These are phyloP conservation scores for Triticum dicoccoides DNA, from an alignment of 176 grass and related monocot species.

Conservation along the genomic window DNA sequence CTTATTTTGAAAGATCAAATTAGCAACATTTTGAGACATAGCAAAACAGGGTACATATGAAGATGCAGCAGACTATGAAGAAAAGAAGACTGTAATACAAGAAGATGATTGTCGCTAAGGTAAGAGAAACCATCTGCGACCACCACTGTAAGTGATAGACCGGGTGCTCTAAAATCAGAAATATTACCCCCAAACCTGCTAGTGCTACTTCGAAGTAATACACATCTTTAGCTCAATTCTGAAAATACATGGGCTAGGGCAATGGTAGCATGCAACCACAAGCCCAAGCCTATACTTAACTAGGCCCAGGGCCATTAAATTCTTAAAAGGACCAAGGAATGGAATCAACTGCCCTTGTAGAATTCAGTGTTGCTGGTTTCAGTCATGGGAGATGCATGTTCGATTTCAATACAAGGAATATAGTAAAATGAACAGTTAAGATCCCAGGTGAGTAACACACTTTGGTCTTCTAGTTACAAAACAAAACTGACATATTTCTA, in stretches of 20 bases:
- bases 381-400: slow-evolving; percentile 19
- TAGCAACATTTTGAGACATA: not conserved
- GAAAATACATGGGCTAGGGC: not conserved
- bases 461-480: not conserved
- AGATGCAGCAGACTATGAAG: not conserved
- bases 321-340: not conserved
- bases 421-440: not conserved
- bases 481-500: not conserved
- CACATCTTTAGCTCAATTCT: not conserved
- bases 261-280: not conserved
- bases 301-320: not conserved
- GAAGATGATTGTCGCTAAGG: too few species aligned
- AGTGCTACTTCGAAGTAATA: too few species aligned
- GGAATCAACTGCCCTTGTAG: not conserved
- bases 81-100: too few species aligned
- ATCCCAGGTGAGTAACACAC: not conserved
- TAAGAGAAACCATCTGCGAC: too few species aligned
- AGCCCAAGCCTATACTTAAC: slow-evolving; percentile 9
- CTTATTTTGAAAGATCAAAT: not conserved
- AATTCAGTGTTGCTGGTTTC: not conserved
- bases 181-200: too few species aligned
- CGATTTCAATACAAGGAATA: not conserved
- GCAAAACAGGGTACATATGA: not conserved
- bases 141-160: too few species aligned
- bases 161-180: too few species aligned